Evolutionary conservation across 1,139 yeast genomes (phyloP), one percentile per base, ranked within the genome.

Genomic region (Pichia sp.): DNA sequence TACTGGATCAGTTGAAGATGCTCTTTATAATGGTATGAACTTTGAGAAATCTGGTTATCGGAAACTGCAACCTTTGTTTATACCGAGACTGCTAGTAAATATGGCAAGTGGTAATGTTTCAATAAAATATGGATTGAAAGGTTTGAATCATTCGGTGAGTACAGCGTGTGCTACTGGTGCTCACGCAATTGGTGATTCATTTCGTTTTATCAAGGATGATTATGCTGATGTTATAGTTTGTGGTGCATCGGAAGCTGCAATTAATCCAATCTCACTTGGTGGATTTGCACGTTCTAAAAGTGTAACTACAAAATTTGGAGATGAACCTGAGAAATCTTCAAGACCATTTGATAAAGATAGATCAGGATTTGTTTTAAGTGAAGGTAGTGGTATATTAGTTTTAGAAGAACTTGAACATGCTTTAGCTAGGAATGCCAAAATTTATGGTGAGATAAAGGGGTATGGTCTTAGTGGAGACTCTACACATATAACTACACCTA

Each of bases 121-220:
- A 5, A 89, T 91, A 44, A 72, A 75, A 50, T 75, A 79, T 54
- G 82, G 84, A 3, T 63, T 86, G 26, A 67, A 72, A 51, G 99
- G 98, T 0, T 95, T 96, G 2, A 77, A 84, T 42, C 96, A 88
- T 58, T 68, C 95, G 0, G 93, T 81, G 0, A 76, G 95, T 1
- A 88, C 97, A 0, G 98, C 98, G 1, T 93, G 99, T 66, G 95
- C 98, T 3, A 88, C 98, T 0, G 99, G 99, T 0, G 74, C 84
- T 24, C 94, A 91, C 56, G 76, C 96, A 0, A 80, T 93, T 42
- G 97, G 98, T 3, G 99, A 93, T 57, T 96, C 96, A 0, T 76
- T 70, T 51, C 76, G 89, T 52, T 81, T 88, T 57, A 84, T 93
- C 45, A 67, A 71, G 47, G 77, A 79, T 45, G 94, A 86, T 2